Evolutionary conservation across 2,329 filamentous ascomycete species (phyloP), one percentile per base, ranked within the genome.

Genomic region (Paradendryphiella salina): DNA sequence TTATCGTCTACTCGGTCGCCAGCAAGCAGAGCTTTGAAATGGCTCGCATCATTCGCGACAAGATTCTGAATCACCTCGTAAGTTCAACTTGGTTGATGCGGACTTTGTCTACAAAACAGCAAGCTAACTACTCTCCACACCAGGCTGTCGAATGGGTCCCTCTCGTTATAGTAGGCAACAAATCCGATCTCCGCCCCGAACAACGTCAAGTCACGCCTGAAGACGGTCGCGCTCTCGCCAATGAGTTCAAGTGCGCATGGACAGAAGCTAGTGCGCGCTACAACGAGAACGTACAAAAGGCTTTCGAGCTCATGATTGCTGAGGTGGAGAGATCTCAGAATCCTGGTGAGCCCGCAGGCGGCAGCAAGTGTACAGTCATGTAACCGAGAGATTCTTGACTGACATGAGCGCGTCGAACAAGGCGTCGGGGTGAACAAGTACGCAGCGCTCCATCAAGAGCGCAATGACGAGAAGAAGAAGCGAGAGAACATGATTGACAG

Each of bases 1-100:
- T 99, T 83, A 87, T 99, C 54, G 93, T 96, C 40, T 99, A 99
- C 77, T 96, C 92, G n/a, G 92, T 99, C 41, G 89, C 89, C 17
- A 96, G 90, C 39, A 86, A 90, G 68, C 89, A 94, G 65, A 96
- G 91, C 8, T 97, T 96, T 70, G 94, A 99, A 73, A 99, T 97
- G 93, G 88, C 96, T 42, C 85, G 89, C 67, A 90, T 96, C 53
- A 96, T 99, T 61, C 83, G 92, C 20, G 93, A 97, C 73, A 99
- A 97, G 82, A 96, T 99, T 57, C 79, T 99, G 51, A 96, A 96
- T 73, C 93, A 97, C 72, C 78, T 97, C 59, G 93, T 96, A 78
- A 70, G 85, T 75, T 11, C 50, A 33, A 54, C 26, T 34, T n/a
- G 15, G 13, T 14, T 15, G 4, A 8, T 15, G 31, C 31, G 17